Base-by-base conservation (phyloP, 352 stramenopile genomes). In the Elongisporangium prolatum region DNA sequence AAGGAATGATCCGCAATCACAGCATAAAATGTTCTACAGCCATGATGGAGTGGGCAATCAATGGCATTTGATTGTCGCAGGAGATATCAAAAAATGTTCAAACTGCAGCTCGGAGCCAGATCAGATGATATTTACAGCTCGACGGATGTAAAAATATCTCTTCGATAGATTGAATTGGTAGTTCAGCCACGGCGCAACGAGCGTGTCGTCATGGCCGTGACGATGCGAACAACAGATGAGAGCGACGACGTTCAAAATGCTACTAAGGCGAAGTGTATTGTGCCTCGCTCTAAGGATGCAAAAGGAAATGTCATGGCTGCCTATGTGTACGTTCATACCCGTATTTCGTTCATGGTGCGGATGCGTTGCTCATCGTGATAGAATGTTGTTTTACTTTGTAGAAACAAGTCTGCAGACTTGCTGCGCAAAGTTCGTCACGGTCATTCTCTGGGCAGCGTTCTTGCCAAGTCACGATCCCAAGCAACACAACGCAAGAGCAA, bases 41-140 rank as follows among this genome's bases (percentile, higher is more conserved):
- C 8, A 73, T 93, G 65, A 80, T 71, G 37, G 79, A 91, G 50
- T 95, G 85, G 85, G 81, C 81, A 52, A 62, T 88, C 25, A 91
- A 89, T 44, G 73, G 79, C 10, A 72, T 56, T 11, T 78, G 59
- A 54, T n/a, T 13, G 38, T 49, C 28, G 10, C 7, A 37, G 1
- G 20, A 50, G 10, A 47, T 17, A 44, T 44, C 5, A 9, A 2
- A 2, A 13, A 50, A 38, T 21, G 17, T 24, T 24, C 24, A 7
- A 34, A 7, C 24, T n/a, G n/a, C n/a, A n/a, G n/a, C 8, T 18
- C 18, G 48, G 52, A 34, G 8, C 47, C 22, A 47, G 56, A 20
- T 34, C 40, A 20, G 18, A 44, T 20, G 22, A 6, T 25, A 49
- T 47, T 40, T 48, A 3, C 14, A 49, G 52, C 20, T 16, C 25